Evolutionary conservation across 257 asterid genomes (phyloP).

Genomic region (Osmanthus fragrans): DNA sequence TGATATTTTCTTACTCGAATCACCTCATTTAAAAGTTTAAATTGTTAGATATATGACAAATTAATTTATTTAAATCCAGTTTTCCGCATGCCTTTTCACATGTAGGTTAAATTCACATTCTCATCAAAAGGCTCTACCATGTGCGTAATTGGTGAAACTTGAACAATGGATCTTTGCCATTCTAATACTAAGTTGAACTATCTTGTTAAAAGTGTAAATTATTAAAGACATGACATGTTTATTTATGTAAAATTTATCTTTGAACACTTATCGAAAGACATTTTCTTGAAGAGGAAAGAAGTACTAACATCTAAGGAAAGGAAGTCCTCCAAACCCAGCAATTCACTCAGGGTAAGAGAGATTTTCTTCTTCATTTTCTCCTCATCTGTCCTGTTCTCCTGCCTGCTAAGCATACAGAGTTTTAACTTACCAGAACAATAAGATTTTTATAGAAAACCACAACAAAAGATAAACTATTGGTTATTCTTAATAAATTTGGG

Average conservation of each 20-base stretch:
- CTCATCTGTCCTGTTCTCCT: constrained; percentile 28
- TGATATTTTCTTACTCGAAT: no score
- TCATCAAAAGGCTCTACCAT: no score
- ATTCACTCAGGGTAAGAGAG: constrained; percentile 33
- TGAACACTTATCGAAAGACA: no score
- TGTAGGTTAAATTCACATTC: not conserved
- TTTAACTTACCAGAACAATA: not conserved
- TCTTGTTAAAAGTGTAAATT: no score
- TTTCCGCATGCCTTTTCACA: not conserved
- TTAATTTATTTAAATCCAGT: not conserved
- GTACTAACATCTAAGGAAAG: constrained; percentile 46
- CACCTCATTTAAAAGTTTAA: not conserved
- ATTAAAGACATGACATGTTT: no score
- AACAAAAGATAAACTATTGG: not conserved
- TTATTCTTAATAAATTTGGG: not conserved
- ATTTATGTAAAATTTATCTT: no score
- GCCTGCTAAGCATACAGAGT: constrained; percentile 23
- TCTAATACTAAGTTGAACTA: not conserved
- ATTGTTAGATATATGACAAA: not conserved
- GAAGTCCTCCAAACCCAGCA: constrained; percentile 59
- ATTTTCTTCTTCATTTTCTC: constrained; percentile 24
- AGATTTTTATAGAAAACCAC: not conserved
- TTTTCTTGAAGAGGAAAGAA: not conserved
- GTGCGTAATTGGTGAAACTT: not conserved
- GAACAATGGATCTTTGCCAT: not conserved